Conservation (phyloP, 352 stramenopile genomes). For the Phytophthora syringae region DNA sequence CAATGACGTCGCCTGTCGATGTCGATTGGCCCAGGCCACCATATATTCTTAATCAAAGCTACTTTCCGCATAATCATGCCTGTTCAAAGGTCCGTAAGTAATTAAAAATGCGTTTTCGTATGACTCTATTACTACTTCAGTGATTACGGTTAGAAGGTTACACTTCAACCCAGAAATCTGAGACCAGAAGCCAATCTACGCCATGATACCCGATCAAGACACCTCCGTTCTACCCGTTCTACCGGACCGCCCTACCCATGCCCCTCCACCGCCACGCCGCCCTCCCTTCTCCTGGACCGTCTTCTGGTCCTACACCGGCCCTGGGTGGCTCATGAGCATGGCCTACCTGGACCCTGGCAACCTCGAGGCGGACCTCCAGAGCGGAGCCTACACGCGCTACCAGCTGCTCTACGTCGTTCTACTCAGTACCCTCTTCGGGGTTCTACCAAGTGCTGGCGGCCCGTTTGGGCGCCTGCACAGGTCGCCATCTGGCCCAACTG, state of each 20-base stretch:
- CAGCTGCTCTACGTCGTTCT: slow-evolving; percentile 88
- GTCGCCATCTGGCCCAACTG: slow-evolving; percentile 79
- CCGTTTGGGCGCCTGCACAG: slow-evolving; percentile 85
- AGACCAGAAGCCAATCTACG: slow-evolving; percentile 5
- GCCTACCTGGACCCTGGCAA: slow-evolving; percentile 94
- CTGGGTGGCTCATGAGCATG: slow-evolving; percentile 78
- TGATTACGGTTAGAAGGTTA: background rate
- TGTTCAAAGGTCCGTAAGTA: background rate
- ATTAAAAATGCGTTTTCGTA: background rate
- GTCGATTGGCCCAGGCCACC: background rate
- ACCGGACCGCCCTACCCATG: background rate
- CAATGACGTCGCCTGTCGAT: background rate
- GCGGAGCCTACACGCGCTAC: slow-evolving; percentile 84
- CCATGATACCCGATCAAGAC: slow-evolving; percentile 7
- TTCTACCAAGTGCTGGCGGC: slow-evolving; percentile 91
- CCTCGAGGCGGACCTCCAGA: slow-evolving; percentile 93
- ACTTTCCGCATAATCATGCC: background rate
- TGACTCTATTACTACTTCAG: background rate
- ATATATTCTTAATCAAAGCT: background rate
- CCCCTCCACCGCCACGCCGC: background rate
- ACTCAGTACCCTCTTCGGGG: slow-evolving; percentile 83
- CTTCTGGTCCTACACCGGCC: slow-evolving; percentile 65
- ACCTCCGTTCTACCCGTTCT: background rate
- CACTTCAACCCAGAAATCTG: background rate
- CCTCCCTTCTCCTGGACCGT: slow-evolving; percentile 55